Evolutionary conservation across 306 rosid species (phyloP), one percentile per base, ranked within the genome.

Genomic region (Spatholobus suberectus): DNA sequence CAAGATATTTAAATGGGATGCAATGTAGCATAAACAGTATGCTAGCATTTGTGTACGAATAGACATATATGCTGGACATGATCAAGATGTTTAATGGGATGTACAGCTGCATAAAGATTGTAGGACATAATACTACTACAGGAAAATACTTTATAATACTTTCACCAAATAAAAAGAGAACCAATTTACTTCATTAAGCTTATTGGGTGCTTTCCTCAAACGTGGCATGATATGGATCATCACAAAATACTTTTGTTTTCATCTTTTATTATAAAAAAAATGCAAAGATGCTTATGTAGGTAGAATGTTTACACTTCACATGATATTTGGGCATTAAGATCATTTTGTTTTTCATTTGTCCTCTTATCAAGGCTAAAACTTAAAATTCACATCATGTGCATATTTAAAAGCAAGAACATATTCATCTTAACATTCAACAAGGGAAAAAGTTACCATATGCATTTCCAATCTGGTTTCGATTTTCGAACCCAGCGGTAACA

Each of bases 401-500:
- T 38, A 47, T 65, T 32, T 44, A 79, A 55, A 17, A 61, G 81
- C 21, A n/a, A 15, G 35, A 59, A 69, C 21, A 69, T 44, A 70
- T 81, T 58, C 21, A 55, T 46, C 18, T 7, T 18, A 83, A 51
- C 23, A 70, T 70, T 69, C 41, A 55, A 26, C 65, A 44, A 66
- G 74, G 52, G 67, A 76, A 57, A 52, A 46, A 61, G 81, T 63
- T 90, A 93, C 98, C 99, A 82, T 90, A 91, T 51, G 99, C 99
- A 90, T 96, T 96, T 84, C 98, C 99, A 80, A 96, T 94, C 84
- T 94, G 97, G 87, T 54, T 90, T 88, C 94, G 96, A 79, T 96
- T 91, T 89, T 86, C 82, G n/a, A 96, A 96, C 75, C 99, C 97
- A 59, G 94, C 97, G 6, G 99, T 94, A 66, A 96, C 98, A 1